Evolutionary conservation across 1,284 basidiomycete genomes (phyloP), one percentile per base, ranked within the genome.

Genomic region (Trichosporon sp.): DNA sequence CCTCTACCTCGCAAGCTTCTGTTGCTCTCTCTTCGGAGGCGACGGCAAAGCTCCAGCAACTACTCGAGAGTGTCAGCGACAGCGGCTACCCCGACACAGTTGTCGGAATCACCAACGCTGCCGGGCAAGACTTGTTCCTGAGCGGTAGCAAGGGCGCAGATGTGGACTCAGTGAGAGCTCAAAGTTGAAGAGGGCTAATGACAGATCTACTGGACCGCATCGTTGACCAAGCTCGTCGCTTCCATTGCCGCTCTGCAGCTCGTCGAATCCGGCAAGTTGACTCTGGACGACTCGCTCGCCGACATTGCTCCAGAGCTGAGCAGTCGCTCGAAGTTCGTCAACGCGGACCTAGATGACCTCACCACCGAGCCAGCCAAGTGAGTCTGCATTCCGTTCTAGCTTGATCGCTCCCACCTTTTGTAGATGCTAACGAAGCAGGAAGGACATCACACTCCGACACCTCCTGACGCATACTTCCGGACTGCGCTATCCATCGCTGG

Each of bases 251-350:
- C 66, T n/a, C 63, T 74, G 16, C 73, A 74, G 64, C 66, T 71
- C 8, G 73, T 72, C 31, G 73, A 74, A 40, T 62, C 68, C 34
- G 71, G 68, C 25, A 70, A 70, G 57, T 44, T 74, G 58, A 34
- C 54, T 14, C 69, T 74, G 2, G 67, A 74, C 34, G 66, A 67
- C 25, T 58, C 59, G 8, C 65, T 73, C 21, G 67, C 59, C 13
- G 46, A 58, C 4, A 40, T 70, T 52, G 25, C 69, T 3, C 70
- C 73, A 29, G 69, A 70, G 33, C 62, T 74, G 11, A 25, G 58
- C 19, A 11, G 11, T 19, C 61, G 34, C 6, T 14, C 29, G 2
- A 36, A 36, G 29, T 57, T 61, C 32, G 25, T 31, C 6, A 54
- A 54, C 25, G 27, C 25, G 10, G 46, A 68, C 16, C 60, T 64